Evolutionary conservation across 208 protist genomes (phyloP), one percentile per base, ranked within the genome.

Genomic region (Phytomonas francai): DNA sequence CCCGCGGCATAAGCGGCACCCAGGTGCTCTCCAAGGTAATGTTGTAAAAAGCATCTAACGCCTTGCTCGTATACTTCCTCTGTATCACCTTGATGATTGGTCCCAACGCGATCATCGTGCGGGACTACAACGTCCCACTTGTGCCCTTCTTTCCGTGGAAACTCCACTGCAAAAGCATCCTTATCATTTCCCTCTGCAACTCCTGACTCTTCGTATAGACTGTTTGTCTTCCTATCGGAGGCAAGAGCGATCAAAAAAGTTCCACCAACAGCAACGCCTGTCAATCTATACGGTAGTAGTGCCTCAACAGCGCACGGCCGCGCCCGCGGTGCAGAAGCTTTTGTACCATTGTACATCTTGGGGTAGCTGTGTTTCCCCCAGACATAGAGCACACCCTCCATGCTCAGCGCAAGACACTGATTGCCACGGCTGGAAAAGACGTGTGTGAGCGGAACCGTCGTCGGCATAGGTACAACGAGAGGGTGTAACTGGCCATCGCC

Each of bases 61-160:
- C 73, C 80, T 12, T 61, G 51, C 56, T 94, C 88, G 69, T 94
- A 91, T 34, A 67, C 58, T 45, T 79, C 58, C 14, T 74, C 66
- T 0, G 63, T 68, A 64, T 83, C 80, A 62, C 76, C 77, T 11
- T 72, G 39, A 32, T 67, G 63, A 57, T 71, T 56, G 59, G 68
- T 42, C 28, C 59, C 63, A 30, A 85, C 72, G 42, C 85, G 83
- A 27, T 74, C 76, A 62, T 94, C 81, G 56, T 94, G 88, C 68
- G 88, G 81, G 27, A 94, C 77, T 16, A 86, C 72, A n/a, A 94
- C 71, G 32, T 90, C 84, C 84, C 85, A 94, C 14, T 57, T 68
- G 28, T 45, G 67, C 60, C n/a, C 59, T 29, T 27, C 31, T 25
- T 5, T 32, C 7, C 33, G 62, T 29, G 28, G 9, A 22, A 6